Percentiles rank a stretch among this genome's conserved stretches.
phyloP scores from a whole-genome alignment of 2,329 filamentous ascomycete genomes.

The Myotisia sp. region DNA sequence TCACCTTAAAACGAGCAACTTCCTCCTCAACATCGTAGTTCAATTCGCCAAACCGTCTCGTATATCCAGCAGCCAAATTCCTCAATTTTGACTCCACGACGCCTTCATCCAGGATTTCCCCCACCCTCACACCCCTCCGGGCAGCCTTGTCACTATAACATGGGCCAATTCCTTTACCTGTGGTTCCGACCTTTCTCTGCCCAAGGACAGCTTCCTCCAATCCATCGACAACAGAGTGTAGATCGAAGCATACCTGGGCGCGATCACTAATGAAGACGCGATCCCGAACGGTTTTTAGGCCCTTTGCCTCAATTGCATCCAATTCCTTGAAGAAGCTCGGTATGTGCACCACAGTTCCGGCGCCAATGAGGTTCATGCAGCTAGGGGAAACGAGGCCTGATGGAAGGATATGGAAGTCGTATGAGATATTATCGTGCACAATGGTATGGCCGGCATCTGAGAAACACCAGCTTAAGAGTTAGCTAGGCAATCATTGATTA shows the following conservation, averaged over 20 bases:
- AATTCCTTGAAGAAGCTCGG: slow-evolving; percentile 37
- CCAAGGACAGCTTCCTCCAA: slow-evolving; percentile 32
- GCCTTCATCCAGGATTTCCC: slow-evolving; percentile 43
- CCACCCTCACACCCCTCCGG: slow-evolving; percentile 44
- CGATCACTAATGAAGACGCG: slow-evolving; percentile 34
- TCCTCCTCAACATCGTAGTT: slow-evolving; percentile 48
- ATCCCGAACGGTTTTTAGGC: slow-evolving; percentile 26
- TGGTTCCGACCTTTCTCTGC: slow-evolving; percentile 35
- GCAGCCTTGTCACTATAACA: slow-evolving; percentile 51
- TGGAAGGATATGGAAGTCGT: slow-evolving; percentile 37
- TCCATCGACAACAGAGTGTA: slow-evolving; percentile 23
- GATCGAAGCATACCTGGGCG: slow-evolving; percentile 14
- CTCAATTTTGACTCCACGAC: slow-evolving; percentile 42
- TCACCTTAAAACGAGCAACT: slow-evolving; percentile 43
- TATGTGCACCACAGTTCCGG: slow-evolving; percentile 34
- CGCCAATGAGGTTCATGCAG: slow-evolving; percentile 35
- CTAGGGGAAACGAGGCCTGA: slow-evolving; percentile 27
- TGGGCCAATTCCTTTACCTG: slow-evolving; percentile 40
- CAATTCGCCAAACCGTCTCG: slow-evolving; percentile 45
- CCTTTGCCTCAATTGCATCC: slow-evolving; percentile 30
- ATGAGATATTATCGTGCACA: slow-evolving; percentile 32
- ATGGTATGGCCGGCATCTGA: slow-evolving; percentile 35
- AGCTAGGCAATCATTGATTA: slow-evolving; percentile 5
- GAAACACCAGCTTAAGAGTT: slow-evolving; percentile 8
- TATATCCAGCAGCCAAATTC: slow-evolving; percentile 38